Evolutionary conservation across 2,329 filamentous ascomycete species (phyloP).

Genomic region (Rhinocladiella mackenziei): DNA sequence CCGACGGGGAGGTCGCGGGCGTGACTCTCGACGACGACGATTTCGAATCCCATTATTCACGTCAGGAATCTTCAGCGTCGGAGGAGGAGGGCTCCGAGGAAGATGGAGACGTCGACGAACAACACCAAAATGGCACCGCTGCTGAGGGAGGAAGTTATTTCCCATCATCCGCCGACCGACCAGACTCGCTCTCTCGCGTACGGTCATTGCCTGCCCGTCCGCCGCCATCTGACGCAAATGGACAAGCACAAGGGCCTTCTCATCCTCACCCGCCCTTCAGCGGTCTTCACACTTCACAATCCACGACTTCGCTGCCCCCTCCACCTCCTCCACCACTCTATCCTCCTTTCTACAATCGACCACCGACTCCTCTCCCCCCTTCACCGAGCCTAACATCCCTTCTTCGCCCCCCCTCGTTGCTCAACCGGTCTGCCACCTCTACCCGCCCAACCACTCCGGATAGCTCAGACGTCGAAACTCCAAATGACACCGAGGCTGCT

Average conservation of each 20-base stretch:
- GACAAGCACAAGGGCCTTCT: slow-evolving; percentile 1
- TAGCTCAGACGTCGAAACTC: slow-evolving; percentile 76
- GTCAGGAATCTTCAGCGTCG: slow-evolving; percentile 39
- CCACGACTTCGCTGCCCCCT: slow-evolving; percentile 34
- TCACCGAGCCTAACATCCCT: slow-evolving; percentile 90
- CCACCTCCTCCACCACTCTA: slow-evolving; percentile 50
- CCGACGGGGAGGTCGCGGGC: slow-evolving; percentile 19
- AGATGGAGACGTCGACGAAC: slow-evolving; percentile 10
- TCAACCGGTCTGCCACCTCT: slow-evolving; percentile 52
- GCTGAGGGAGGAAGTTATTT: slow-evolving; percentile 3
- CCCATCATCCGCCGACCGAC: slow-evolving; percentile 11
- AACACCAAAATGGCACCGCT: slow-evolving; percentile 22
- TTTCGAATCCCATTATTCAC: slow-evolving; percentile 45
- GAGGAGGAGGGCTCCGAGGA: slow-evolving; percentile 16
- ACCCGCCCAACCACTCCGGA: slow-evolving; percentile 93
- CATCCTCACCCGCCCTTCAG: neutral
- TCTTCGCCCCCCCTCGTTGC: slow-evolving; percentile 62
- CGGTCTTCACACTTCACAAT: slow-evolving; percentile 22
- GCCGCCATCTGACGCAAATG: slow-evolving; percentile 1
- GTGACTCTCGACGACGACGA: slow-evolving; percentile 39
- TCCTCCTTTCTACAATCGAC: slow-evolving; percentile 95
- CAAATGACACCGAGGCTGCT: slow-evolving; percentile 56
- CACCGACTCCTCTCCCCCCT: slow-evolving; percentile 89
- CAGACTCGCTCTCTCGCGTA: slow-evolving; percentile 16
- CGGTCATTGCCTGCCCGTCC: slow-evolving; percentile 20